phyloP scores from a whole-genome alignment of 1,284 basidiomycete species.

The Pascua sp. region DNA sequence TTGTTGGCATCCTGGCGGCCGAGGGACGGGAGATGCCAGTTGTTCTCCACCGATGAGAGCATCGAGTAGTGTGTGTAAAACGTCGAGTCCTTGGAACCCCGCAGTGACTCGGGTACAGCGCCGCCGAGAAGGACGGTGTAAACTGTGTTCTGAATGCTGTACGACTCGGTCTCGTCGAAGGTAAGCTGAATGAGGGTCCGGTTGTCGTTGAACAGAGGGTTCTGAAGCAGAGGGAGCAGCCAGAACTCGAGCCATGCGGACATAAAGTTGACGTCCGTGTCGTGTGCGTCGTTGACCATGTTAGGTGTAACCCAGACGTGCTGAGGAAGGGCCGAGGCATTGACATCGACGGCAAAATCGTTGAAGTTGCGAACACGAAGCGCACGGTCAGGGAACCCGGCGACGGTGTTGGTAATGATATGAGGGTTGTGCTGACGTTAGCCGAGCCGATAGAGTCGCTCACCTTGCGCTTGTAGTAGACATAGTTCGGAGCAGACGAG shows the following conservation, averaged over 20 bases:
- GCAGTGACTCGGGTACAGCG: constrained; percentile 51
- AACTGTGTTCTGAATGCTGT: constrained; percentile 36
- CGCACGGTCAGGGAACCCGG: constrained; percentile 51
- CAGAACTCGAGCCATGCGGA: constrained; percentile 57
- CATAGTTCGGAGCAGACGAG: constrained; percentile 45
- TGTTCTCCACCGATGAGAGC: constrained; percentile 61
- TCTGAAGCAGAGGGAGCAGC: constrained; percentile 56
- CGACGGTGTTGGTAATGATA: constrained; percentile 57
- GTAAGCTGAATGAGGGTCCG: constrained; percentile 59
- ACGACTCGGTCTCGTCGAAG: constrained; percentile 59
- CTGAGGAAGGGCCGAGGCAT: constrained; percentile 57
- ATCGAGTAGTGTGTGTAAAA: constrained; percentile 67
- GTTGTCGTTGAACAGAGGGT: constrained; percentile 55
- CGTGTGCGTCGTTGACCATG: constrained; percentile 58
- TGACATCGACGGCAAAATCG: constrained; percentile 47
- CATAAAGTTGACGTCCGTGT: constrained; percentile 58
- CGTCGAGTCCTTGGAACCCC: constrained; percentile 55
- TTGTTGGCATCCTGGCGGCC: constrained; percentile 58
- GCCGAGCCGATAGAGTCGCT: too few relatives aligned
- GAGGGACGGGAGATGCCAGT: constrained; percentile 62
- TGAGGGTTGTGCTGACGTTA: constrained; percentile 56
- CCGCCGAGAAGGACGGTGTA: constrained; percentile 56
- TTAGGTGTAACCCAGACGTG: constrained; percentile 68
- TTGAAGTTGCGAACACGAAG: constrained; percentile 60
- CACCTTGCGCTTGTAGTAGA: constrained; percentile 52